Base-by-base conservation (phyloP, 495 filamentous ascomycete species). In the Xanthoparmelia taractica region DNA sequence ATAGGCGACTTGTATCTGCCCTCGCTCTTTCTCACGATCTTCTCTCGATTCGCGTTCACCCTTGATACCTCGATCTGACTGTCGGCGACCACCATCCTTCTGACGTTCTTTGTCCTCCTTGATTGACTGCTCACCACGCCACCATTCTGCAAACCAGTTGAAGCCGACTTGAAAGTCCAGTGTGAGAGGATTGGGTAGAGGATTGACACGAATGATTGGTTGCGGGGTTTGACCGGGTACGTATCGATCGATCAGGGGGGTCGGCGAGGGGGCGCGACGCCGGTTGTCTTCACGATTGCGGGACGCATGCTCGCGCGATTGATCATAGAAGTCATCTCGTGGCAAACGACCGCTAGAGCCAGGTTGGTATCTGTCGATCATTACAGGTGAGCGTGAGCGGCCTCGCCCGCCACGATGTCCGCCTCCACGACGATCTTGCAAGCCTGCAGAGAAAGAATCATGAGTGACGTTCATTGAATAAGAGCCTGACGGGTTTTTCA, bases 141-240 rank as follows among this genome's bases (percentile, higher is more conserved):
- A 97, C 94, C 94, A 99, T 73, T 97, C 95, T 10, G 91, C 89
- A 71, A 95, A 99, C 75, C 87, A 97, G 31, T 88, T 96, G 76
- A 97, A 97, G 0, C 94, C 93, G 57, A 96, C 94, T 72, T 97
- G 92, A 66, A 88, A 96, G 18, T 96, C 88, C 13, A 97, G 79
- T 57, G 82, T 87, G 59, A 92, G 78, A 10, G 94, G 94, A 67
- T 97, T 90, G 20, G 85, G 80, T 40, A 96, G 73, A 5, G 88
- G 90, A 68, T 96, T 96, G 5, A 77, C 76, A 11, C 82, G 75
- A n/a, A 87, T 74, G 13, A 78, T 75, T 18, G 87, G 82, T 23
- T 80, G 79, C 36, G 76, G 77, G 20, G 74, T 87, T 69, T 94
- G 89, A 11, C 93, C 91, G 3, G 94, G 94, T 31, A 97, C 89